phyloP scores from a whole-genome alignment of 2,329 filamentous ascomycete species.

The Falciphora oryzae region DNA sequence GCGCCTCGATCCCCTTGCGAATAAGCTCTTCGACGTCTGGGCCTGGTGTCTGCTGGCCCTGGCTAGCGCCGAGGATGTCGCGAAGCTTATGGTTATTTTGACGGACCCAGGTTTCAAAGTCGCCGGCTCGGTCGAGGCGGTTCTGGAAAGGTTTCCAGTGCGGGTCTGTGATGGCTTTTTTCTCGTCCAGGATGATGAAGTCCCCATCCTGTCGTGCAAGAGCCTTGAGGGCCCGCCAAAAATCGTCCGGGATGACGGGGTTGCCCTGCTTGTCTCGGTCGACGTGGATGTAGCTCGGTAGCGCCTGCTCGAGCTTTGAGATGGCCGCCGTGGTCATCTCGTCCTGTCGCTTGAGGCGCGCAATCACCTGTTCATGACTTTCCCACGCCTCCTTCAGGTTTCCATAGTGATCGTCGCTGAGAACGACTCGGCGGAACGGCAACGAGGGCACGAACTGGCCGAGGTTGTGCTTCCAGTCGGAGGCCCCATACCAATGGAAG shows the following conservation, averaged over 20 bases:
- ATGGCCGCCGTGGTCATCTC: slow-evolving; percentile 32
- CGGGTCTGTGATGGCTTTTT: slow-evolving; percentile 35
- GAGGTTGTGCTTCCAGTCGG: slow-evolving; percentile 19
- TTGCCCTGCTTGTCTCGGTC: slow-evolving; percentile 45
- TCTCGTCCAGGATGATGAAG: slow-evolving; percentile 40
- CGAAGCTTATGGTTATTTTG: slow-evolving; percentile 37
- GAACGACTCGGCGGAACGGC: slow-evolving; percentile 16
- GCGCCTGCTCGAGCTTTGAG: slow-evolving; percentile 37
- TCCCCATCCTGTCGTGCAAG: slow-evolving; percentile 43
- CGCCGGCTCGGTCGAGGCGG: slow-evolving; percentile 30
- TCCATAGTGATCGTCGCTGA: slow-evolving; percentile 19
- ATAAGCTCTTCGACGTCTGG: slow-evolving; percentile 31
- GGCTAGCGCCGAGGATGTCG: slow-evolving; percentile 16
- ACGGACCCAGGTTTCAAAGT: slow-evolving; percentile 39
- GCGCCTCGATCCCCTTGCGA: slow-evolving; percentile 29
- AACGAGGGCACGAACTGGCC: slow-evolving; percentile 18
- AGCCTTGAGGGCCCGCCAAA: slow-evolving; percentile 59
- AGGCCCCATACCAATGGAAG: slow-evolving; percentile 18
- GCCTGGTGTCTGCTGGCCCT: slow-evolving; percentile 22
- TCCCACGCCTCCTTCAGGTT: slow-evolving; percentile 20
- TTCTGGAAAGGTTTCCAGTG: slow-evolving; percentile 42
- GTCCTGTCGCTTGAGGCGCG: slow-evolving; percentile 22
- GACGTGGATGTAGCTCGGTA: slow-evolving; percentile 55
- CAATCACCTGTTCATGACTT: slow-evolving; percentile 19
- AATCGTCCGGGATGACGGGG: slow-evolving; percentile 49